Base-by-base conservation (phyloP, 2,329 filamentous ascomycete species). In the Onygenales sp. region DNA sequence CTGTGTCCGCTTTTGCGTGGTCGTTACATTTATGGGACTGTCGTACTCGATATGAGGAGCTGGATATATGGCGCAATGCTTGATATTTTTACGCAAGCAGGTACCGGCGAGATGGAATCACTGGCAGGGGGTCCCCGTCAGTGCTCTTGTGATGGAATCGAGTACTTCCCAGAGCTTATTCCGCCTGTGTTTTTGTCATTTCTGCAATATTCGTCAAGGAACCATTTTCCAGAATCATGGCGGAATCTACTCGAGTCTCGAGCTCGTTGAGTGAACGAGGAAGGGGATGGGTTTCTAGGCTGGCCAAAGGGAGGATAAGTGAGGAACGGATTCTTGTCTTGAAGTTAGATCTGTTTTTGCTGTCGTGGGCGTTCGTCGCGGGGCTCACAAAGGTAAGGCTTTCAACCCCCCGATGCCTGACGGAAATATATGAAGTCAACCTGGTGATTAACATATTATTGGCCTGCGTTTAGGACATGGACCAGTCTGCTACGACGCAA, bases 401-500 rank as follows among this genome's bases (percentile, higher is more conserved):
- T 11, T 31, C 21, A 27, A 13, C 14, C 39, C 39, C 39, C 5
- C 39, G 3, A 42, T 13, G 39, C 39, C 14, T 42, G 39, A 13
- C 5, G 14, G 11, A 42, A 42, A 13, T 14, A 42, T 42, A 3
- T 6, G 3, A 42, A 13, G 4, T 3, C 11, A 14, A 13, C 14
- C 39, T 42, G 39, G 14, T 1, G 11, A 14, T 13, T 13, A 42
- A 14, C 14, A 42, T 42, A 13, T 42, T 13, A 3, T 42, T 3
- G 11, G 39, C 39, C 21, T 27, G 21, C 5, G 21, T 27, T 41
- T 14, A 45, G 43, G 43, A 45, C 43, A 45, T 45, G 43, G 43
- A 45, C 43, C 43, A 45, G 21, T 45, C 43, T 5, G 43, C 43
- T 21, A 45, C 43, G 43, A 45, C 49, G 55, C 69, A 69, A 57